A percentile compares a stretch with the other conserved stretches of the same genome.
phyloP scores from a whole-genome alignment of 768 basidiomycete species.

The Candolleomyces efflorescens region DNA sequence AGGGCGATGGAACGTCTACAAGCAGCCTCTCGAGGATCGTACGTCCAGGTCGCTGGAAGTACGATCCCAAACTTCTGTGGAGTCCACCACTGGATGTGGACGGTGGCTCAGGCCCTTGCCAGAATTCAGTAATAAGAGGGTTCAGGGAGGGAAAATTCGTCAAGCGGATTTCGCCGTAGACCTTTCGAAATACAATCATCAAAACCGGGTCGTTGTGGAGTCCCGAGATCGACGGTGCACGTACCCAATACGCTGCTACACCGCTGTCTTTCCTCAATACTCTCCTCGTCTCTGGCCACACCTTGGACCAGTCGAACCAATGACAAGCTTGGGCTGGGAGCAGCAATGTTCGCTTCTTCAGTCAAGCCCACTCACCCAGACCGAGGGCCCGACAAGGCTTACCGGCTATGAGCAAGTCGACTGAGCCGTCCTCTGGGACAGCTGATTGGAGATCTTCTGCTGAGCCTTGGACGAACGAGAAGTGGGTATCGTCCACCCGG shows the following conservation, averaged over 20 bases:
- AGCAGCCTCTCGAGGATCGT: constrained; percentile 70
- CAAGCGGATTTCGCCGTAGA: constrained; percentile 73
- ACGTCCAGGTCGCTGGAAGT: constrained; percentile 81
- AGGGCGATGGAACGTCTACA: constrained; percentile 59
- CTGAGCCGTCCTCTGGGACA: constrained; percentile 37
- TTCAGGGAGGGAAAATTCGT: constrained; percentile 53
- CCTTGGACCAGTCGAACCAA: constrained; percentile 73
- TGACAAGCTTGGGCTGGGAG: constrained; percentile 68
- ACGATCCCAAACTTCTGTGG: constrained; percentile 52
- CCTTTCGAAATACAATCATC: constrained; percentile 22
- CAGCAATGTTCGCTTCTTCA: neutral
- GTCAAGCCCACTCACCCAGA: neutral
- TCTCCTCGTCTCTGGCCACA: constrained; percentile 66
- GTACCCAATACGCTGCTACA: constrained; percentile 71
- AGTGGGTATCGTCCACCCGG: constrained; percentile 10
- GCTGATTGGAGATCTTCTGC: constrained; percentile 56
- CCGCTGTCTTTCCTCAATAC: constrained; percentile 54
- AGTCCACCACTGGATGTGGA: constrained; percentile 5
- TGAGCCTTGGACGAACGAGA: constrained; percentile 28
- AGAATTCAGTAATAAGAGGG: constrained; percentile 56
- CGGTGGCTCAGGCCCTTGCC: constrained; percentile 40
- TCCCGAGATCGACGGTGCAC: constrained; percentile 10
- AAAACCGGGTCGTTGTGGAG: neutral
- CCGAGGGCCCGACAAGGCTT: constrained; percentile 9
- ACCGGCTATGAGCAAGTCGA: constrained; percentile 71